Evolutionary conservation across 176 grass and related monocot genomes (phyloP).

Genomic region (Zea mays): DNA sequence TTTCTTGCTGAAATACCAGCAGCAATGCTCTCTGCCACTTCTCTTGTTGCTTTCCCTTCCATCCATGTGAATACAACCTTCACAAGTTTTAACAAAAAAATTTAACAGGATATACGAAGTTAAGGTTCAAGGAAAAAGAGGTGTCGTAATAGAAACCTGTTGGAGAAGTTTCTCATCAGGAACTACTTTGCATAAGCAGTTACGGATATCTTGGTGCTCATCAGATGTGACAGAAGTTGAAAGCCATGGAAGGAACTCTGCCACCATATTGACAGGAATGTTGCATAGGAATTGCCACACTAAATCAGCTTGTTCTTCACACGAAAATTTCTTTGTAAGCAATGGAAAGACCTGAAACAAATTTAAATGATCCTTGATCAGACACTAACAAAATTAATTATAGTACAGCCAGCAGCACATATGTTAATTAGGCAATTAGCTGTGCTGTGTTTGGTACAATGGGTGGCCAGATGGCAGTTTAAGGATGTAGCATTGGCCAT

Average conservation of each 20-base stretch:
- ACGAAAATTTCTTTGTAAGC: constrained; percentile 87
- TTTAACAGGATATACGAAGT: constrained; percentile 31
- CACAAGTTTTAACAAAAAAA: constrained; percentile 40
- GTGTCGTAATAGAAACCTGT: constrained; percentile 50
- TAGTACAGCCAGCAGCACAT: background rate
- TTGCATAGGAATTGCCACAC: constrained; percentile 97
- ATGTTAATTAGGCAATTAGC: background rate
- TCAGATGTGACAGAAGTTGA: constrained; percentile 75
- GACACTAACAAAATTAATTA: constrained; percentile 21
- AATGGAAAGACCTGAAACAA: constrained; percentile 80
- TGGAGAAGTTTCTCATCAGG: constrained; percentile 96
- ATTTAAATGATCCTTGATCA: constrained; percentile 41
- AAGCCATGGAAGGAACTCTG: constrained; percentile 90
- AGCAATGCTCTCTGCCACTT: constrained; percentile 22
- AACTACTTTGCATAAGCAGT: constrained; percentile 81
- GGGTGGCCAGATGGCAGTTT: background rate
- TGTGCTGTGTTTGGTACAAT: background rate
- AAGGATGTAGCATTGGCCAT: background rate
- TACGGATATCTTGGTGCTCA: constrained; percentile 70
- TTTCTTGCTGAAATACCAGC: constrained; percentile 37
- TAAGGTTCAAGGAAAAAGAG: constrained; percentile 31
- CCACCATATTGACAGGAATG: constrained; percentile 86
- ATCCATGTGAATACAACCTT: constrained; percentile 95
- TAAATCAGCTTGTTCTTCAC: constrained; percentile 88
- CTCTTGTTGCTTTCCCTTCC: constrained; percentile 53